Percentiles rank a stretch among this genome's conserved stretches.
Conservation (phyloP, 2,329 filamentous ascomycete species). For the Fonsecaea nubica region DNA sequence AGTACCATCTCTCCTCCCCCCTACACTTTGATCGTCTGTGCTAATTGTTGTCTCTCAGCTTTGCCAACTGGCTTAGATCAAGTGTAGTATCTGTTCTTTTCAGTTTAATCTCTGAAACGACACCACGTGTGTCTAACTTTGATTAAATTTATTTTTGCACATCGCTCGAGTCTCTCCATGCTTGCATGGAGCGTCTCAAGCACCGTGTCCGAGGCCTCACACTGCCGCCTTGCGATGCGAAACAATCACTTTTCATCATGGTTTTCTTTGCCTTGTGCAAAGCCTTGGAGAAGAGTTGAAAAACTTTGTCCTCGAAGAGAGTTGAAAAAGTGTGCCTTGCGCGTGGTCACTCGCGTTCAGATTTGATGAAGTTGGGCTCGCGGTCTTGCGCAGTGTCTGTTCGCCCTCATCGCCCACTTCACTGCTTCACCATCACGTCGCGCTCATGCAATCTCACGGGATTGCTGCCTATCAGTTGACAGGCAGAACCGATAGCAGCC, state of each 20-base stretch:
- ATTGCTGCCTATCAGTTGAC: background rate
- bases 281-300: slow-evolving; percentile 51
- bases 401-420: background rate
- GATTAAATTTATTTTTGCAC: slow-evolving; percentile 79
- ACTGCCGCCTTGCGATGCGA: slow-evolving; percentile 75
- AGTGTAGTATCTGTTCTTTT: slow-evolving; percentile 97
- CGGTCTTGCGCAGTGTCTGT: background rate
- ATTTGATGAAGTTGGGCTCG: background rate
- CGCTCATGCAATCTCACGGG: background rate
- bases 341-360: no score
- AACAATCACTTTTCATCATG: slow-evolving; percentile 68
- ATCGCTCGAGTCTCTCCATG: slow-evolving; percentile 63
- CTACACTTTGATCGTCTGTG: background rate
- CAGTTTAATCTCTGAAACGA: slow-evolving; percentile 94
- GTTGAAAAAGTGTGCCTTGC: no score
- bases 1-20: slow-evolving; percentile 7
- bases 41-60: background rate
- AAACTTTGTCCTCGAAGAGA: no score
- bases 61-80: slow-evolving; percentile 68
- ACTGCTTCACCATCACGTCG: background rate
- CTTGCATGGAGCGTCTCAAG: slow-evolving; percentile 65
- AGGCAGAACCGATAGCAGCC: background rate
- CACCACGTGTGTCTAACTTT: slow-evolving; percentile 71
- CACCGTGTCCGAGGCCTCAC: slow-evolving; percentile 78
- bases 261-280: slow-evolving; percentile 47